Evolutionary conservation across 176 grass and related monocot genomes (phyloP).

Genomic region (Aegilops longissima): DNA sequence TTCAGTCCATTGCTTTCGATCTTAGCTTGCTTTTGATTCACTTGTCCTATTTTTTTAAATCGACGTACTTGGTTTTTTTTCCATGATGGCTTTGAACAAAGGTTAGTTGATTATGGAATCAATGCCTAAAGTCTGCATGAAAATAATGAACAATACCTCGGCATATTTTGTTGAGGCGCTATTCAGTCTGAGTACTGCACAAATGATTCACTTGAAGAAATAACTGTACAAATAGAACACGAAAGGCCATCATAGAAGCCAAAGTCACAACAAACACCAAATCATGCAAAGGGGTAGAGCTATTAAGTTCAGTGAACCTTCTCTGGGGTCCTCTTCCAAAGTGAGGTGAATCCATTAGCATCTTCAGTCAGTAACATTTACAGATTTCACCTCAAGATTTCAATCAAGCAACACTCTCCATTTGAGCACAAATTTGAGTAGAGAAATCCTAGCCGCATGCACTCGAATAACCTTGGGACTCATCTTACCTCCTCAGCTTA

Average conservation of each 20-base stretch:
- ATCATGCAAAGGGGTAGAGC: background rate
- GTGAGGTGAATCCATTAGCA: background rate
- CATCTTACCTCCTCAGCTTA: background rate
- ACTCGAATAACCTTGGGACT: background rate
- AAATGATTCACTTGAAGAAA: background rate
- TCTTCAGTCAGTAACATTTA: background rate
- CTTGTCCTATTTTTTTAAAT: conserved; percentile 53
- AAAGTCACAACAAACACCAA: background rate
- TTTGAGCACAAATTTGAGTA: background rate
- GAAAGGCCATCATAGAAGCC: background rate
- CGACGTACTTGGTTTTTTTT: conserved; percentile 52
- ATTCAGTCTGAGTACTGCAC: background rate
- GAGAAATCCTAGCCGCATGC: background rate
- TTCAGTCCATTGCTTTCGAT: conserved; percentile 32
- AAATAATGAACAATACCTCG: background rate
- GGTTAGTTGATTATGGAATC: background rate
- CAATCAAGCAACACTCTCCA: background rate
- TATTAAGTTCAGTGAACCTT: background rate
- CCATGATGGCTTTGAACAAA: conserved; percentile 35
- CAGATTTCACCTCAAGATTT: background rate
- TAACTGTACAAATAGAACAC: background rate
- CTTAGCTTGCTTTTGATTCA: conserved; percentile 47
- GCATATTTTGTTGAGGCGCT: background rate
- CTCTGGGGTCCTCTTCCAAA: background rate
- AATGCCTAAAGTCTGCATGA: background rate